Percentiles rank a stretch among this genome's conserved stretches.
Evolutionary conservation across 2,329 filamentous ascomycete species (phyloP).

Genomic region (Pestalotiopsis sp.): DNA sequence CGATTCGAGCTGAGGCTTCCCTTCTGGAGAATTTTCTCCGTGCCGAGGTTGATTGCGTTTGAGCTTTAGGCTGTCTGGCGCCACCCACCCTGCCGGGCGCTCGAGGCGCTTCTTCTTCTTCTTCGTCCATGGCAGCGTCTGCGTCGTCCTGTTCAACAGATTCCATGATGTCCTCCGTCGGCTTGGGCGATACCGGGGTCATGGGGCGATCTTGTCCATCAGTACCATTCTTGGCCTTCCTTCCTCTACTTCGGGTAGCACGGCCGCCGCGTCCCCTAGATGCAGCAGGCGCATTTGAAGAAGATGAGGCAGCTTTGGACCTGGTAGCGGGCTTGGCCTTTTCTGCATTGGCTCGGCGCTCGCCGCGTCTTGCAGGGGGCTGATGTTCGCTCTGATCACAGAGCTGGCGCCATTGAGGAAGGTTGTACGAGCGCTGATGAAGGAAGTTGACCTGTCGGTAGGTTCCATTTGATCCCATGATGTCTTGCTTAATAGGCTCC

Average conservation of each 20-base stretch:
- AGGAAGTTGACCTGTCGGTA: conserved; percentile 98
- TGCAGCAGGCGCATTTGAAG: conserved; percentile 37
- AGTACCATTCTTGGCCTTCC: conserved; percentile 40
- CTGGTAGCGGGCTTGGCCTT: conserved; percentile 47
- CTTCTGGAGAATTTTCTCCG: conserved; percentile 84
- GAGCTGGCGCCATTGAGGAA: conserved; percentile 92
- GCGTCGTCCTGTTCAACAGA: conserved; percentile 52
- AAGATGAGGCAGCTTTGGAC: conserved; percentile 36
- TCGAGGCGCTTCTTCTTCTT: conserved; percentile 45
- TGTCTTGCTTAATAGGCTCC: conserved; percentile 97
- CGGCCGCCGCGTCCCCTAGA: conserved; percentile 42
- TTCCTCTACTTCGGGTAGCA: conserved; percentile 38
- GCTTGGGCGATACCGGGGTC: conserved; percentile 59
- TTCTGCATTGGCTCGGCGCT: conserved; percentile 67
- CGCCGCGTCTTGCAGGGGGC: conserved; percentile 86
- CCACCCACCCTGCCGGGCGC: conserved; percentile 53
- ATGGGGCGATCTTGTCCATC: conserved; percentile 52
- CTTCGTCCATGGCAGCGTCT: conserved; percentile 46
- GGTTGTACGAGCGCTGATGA: conserved; percentile 92
- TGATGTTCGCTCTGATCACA: conserved; percentile 96
- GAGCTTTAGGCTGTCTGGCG: conserved; percentile 53
- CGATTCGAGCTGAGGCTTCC: conserved; percentile 76
- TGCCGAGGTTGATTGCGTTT: conserved; percentile 78
- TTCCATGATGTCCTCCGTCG: conserved; percentile 42
- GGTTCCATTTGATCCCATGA: conserved; percentile 91